Evolutionary conservation across 768 basidiomycete species (phyloP), one percentile per base, ranked within the genome.

Genomic region (Polyporus arcularius): DNA sequence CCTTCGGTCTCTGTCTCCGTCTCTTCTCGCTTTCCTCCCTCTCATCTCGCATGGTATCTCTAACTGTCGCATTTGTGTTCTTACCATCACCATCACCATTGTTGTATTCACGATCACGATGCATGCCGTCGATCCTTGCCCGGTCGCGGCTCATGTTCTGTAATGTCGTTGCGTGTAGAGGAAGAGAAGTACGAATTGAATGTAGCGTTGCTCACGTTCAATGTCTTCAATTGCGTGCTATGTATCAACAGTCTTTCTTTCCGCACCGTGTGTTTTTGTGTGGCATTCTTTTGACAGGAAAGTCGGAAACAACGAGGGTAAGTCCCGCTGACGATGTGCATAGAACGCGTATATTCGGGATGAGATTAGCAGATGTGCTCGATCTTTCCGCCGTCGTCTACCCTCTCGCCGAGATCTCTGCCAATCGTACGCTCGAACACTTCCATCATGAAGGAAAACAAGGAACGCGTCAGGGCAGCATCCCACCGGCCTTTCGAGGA

Each of bases 401-500:
- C 77, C 42, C 77, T 80, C 8, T 89, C 87, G 0, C 96, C 96
- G 7, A 98, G 77, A 63, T 98, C 94, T 53, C 94, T 79, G 2
- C 84, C 93, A 5, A 94, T 84, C 0, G 91, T 94, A 65, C 96
- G 82, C 63, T 91, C 93, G 65, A 98, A 98, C 10, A 96, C 85
- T 71, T 98, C 96, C 81, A 98, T 80, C 92, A 97, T 90, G 73
- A 89, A 91, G 1, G 77, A 76, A 71, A 95, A 95, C 35, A 94
- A 71, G 21, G 87, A 88, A 52, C 84, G 80, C 0, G 92, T 94
- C 53, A 98, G 76, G 0, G 95, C 95, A 8, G 94, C 94, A 68
- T 98, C 96, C 94, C 94, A 98, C 55, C 96, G 84, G 2, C 94
- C 96, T 72, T 97, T 98, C 32, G 90, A 92, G 7, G 84, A 82